Conservation (phyloP, 805 yeast genomes). For the Komagataella pastoris region DNA sequence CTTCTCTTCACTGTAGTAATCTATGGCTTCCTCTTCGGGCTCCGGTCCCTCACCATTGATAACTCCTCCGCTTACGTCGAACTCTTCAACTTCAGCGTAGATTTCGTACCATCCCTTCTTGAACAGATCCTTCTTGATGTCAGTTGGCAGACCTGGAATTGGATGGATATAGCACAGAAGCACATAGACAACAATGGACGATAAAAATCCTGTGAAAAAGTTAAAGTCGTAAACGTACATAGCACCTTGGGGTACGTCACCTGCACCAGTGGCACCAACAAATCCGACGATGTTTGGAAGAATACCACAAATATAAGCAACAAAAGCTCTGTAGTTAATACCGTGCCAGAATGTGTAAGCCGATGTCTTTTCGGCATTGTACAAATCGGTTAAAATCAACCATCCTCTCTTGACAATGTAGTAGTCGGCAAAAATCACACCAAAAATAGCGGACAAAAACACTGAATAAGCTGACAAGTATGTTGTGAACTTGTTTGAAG, state of each 20-base stretch:
- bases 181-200: conserved; percentile 43
- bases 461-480: conserved; percentile 74
- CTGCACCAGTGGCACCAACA: conserved; percentile 60
- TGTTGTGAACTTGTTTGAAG: conserved; percentile 64
- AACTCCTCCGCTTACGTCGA: conserved; percentile 18
- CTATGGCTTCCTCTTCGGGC: not conserved
- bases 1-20: not conserved
- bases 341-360: conserved; percentile 58
- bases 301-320: conserved; percentile 70
- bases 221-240: conserved; percentile 57
- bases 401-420: conserved; percentile 62
- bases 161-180: conserved; percentile 41
- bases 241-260: conserved; percentile 69
- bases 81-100: conserved; percentile 51
- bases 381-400: conserved; percentile 51
- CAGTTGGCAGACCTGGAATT: conserved; percentile 24
- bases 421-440: conserved; percentile 60
- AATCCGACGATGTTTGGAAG: conserved; percentile 80
- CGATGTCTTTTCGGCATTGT: conserved; percentile 27
- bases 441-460: conserved; percentile 74
- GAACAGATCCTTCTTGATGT: conserved; percentile 16
- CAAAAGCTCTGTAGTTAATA: conserved; percentile 73
- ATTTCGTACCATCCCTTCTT: conserved; percentile 52
- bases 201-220: conserved; percentile 64
- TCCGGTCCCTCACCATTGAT: not conserved